A percentile compares a stretch with the other conserved stretches of the same genome.
These are phyloP conservation scores for Trichoderma asperellum DNA, from an alignment of 2,329 filamentous ascomycete genomes.

Conservation along the genomic window DNA sequence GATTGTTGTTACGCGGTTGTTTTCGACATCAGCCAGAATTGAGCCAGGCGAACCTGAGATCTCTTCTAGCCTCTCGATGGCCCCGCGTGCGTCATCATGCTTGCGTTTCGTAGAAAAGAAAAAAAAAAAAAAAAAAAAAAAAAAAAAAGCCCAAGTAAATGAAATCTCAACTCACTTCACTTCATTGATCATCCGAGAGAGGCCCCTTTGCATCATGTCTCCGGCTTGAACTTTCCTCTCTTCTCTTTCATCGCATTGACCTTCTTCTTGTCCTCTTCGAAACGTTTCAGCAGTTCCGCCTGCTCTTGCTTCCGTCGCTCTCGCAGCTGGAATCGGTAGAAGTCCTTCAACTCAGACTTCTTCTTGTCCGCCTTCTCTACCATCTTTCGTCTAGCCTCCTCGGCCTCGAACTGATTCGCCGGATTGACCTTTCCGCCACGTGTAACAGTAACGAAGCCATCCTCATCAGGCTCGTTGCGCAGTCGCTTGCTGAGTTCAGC, in stretches of 20 bases:
- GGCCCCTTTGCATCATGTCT: conserved; percentile 42
- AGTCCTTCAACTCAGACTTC: conserved; percentile 68
- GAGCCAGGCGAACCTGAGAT: conserved; percentile 33
- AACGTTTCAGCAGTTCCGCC: conserved; percentile 67
- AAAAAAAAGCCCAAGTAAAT: conserved; percentile 6
- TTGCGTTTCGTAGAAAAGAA: conserved; percentile 28
- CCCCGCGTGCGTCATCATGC: conserved; percentile 59
- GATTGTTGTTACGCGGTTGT: conserved; percentile 66
- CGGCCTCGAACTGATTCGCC: conserved; percentile 72
- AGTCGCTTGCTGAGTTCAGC: conserved; percentile 64
- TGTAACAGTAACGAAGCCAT: conserved; percentile 92
- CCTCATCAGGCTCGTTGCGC: conserved; percentile 84
- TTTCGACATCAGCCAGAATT: conserved; percentile 55
- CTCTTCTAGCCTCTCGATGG: conserved; percentile 45
- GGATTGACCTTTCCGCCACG: conserved; percentile 76
- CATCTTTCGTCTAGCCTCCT: conserved; percentile 62
- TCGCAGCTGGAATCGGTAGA: conserved; percentile 82
- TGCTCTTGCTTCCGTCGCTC: conserved; percentile 79
- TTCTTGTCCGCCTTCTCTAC: conserved; percentile 66
- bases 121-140: conserved; percentile 28
- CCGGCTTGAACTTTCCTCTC: conserved; percentile 64
- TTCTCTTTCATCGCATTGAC: conserved; percentile 72
- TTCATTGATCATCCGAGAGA: neutral
- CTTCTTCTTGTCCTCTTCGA: conserved; percentile 75
- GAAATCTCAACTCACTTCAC: conserved; percentile 26